Evolutionary conservation across 2,329 filamentous ascomycete genomes (phyloP), one percentile per base, ranked within the genome.

Genomic region (Daldinia sp.): DNA sequence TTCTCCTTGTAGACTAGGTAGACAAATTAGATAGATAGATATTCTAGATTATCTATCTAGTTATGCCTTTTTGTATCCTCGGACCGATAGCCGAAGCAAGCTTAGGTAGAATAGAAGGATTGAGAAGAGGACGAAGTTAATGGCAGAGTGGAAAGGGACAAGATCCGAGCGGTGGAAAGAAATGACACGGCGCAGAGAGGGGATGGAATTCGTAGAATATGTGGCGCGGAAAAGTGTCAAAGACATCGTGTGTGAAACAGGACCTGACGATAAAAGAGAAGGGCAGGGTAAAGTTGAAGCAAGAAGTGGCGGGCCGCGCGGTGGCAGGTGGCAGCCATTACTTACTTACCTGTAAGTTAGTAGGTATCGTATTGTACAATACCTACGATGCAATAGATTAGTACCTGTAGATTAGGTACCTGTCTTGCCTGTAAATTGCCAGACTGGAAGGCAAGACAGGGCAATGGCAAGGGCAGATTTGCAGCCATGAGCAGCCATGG

Each of bases 141-240:
- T 37, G 51, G 57, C 30, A 39, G 54, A 30, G 50, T 47, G 58
- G 56, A 60, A 29, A 37, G 25, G 19, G 51, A 56, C 23, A 47
- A 64, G 67, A 69, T 64, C 67, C 60, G 62, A 64, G 64, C 59
- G 64, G 27, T 51, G 43, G 39, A 19, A 52, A 52, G 29, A 41
- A 45, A 45, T 27, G 39, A 15, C 21, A 45, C 15, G 39, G 39
- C 39, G 21, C 21, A 27, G 21, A 45, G 13, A 45, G 27, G 39
- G 39, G 39, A 45, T 45, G 8, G 21, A 45, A 25, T 27, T 6
- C 21, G 4, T 27, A 5, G 39, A 45, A 45, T 45, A 25, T 13
- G 39, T 27, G 23, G 39, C 21, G 39, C 3, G 21, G 39, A 3
- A 21, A 27, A 27, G 21, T 45, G 39, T 43, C 39, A 43, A 43